phyloP scores from a whole-genome alignment of 2,329 filamentous ascomycete genomes.

The Verticillium nonalfalfae region DNA sequence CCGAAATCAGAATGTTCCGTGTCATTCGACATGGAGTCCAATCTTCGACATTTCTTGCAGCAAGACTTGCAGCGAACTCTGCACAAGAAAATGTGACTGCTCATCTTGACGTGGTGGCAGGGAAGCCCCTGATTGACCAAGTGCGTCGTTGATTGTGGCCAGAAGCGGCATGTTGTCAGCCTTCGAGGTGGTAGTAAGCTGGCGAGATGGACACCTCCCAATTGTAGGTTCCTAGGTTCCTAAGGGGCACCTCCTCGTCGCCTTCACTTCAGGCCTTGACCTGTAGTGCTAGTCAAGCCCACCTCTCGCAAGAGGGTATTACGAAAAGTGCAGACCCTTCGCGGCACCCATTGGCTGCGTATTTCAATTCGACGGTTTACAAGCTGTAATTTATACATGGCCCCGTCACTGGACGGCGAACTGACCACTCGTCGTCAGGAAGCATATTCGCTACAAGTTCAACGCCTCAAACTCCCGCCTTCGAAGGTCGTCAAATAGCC shows the following conservation, averaged over 20 bases:
- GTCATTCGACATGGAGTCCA: no score
- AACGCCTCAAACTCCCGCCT: neutral
- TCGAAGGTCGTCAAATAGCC: neutral
- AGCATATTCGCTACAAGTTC: neutral
- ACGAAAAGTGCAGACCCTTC: neutral
- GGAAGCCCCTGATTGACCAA: neutral
- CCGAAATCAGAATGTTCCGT: no score
- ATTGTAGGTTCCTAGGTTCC: neutral
- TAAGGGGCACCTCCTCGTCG: neutral
- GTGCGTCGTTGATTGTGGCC: neutral
- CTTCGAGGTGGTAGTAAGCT: neutral
- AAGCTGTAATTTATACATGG: constrained; percentile 27
- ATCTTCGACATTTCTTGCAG: neutral
- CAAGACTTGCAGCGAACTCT: neutral
- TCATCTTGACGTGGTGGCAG: neutral
- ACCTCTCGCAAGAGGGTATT: neutral
- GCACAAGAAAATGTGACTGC: neutral
- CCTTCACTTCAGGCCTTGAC: neutral
- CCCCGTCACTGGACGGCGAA: constrained; percentile 7
- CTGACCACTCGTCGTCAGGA: constrained; percentile 2
- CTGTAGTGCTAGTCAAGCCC: neutral
- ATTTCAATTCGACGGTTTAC: neutral
- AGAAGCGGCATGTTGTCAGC: neutral
- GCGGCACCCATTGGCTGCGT: neutral
- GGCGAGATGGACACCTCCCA: neutral